Conservation (phyloP, 345 rosid genomes). For the Geranium rotundifolium region DNA sequence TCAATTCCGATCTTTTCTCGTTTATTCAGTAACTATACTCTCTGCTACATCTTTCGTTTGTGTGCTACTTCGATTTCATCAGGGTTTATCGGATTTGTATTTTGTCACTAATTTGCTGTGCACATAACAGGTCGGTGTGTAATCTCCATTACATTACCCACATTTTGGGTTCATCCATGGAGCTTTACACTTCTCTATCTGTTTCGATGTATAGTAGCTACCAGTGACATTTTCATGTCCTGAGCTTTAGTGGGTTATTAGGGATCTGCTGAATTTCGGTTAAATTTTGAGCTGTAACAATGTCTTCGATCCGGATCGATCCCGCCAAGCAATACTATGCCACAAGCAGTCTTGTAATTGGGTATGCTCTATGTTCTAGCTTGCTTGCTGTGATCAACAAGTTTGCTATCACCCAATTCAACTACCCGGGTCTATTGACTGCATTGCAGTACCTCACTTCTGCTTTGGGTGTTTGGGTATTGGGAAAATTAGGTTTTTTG, state of each 20-base stretch:
- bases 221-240: background rate
- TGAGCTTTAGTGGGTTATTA: background rate
- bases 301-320: slow-evolving; percentile 37
- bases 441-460: slow-evolving; percentile 83
- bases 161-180: background rate
- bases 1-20: background rate
- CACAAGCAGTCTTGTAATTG: slow-evolving; percentile 71
- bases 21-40: background rate
- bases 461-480: slow-evolving; percentile 65
- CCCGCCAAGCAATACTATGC: slow-evolving; percentile 35
- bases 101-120: background rate
- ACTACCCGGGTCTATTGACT: slow-evolving; percentile 82
- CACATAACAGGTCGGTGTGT: slow-evolving; percentile 5
- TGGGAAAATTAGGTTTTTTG: slow-evolving; percentile 75
- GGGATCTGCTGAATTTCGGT: background rate
- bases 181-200: too few species aligned
- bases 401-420: slow-evolving; percentile 80
- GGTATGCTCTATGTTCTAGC: slow-evolving; percentile 93
- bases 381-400: slow-evolving; percentile 95
- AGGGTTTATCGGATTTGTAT: background rate
- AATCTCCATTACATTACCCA: background rate
- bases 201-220: background rate
- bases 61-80: background rate
- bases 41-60: too few species aligned
- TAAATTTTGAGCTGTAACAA: background rate